Evolutionary conservation across 805 yeast genomes (phyloP).

Genomic region (Peterozyma xylosa): DNA sequence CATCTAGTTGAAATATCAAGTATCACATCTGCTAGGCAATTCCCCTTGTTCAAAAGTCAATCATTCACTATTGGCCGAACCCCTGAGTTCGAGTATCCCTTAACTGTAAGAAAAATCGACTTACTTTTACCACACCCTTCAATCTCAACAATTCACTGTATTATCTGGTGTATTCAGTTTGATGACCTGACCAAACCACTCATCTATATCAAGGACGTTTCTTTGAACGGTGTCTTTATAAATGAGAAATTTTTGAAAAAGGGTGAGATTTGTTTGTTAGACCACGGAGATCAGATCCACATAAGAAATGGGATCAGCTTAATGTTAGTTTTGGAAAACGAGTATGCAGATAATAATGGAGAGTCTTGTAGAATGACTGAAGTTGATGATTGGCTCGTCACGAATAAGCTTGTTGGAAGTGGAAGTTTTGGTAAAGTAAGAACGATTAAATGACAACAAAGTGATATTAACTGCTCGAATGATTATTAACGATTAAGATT

Average conservation of each 20-base stretch:
- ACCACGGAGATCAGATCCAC: constrained; percentile 30
- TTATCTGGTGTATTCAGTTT: constrained; percentile 40
- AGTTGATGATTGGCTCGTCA: constrained; percentile 32
- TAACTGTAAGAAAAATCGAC: constrained; percentile 14
- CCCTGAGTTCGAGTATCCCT: no score
- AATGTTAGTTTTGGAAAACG: constrained; percentile 9
- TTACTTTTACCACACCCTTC: constrained; percentile 26
- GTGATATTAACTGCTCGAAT: no score
- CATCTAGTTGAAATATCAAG: no score
- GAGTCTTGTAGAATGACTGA: constrained; percentile 9
- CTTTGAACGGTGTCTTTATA: constrained; percentile 43
- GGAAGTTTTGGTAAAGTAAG: constrained; percentile 55
- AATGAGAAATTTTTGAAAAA: constrained; percentile 27
- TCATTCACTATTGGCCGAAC: no score
- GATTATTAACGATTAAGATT: constrained; percentile 11
- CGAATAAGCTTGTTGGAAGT: constrained; percentile 35
- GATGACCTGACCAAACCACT: constrained; percentile 39
- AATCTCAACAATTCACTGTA: constrained; percentile 40
- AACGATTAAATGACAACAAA: no score
- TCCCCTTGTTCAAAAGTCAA: no score
- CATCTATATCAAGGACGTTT: constrained; percentile 40
- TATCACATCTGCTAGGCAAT: no score
- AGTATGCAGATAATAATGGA: constrained; percentile 11
- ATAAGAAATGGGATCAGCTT: constrained; percentile 22
- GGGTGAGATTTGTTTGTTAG: constrained; percentile 24